Percentiles rank a stretch among this genome's conserved stretches.
phyloP scores from a whole-genome alignment of 2,329 filamentous ascomycete genomes.

The Botrytis squamosa region DNA sequence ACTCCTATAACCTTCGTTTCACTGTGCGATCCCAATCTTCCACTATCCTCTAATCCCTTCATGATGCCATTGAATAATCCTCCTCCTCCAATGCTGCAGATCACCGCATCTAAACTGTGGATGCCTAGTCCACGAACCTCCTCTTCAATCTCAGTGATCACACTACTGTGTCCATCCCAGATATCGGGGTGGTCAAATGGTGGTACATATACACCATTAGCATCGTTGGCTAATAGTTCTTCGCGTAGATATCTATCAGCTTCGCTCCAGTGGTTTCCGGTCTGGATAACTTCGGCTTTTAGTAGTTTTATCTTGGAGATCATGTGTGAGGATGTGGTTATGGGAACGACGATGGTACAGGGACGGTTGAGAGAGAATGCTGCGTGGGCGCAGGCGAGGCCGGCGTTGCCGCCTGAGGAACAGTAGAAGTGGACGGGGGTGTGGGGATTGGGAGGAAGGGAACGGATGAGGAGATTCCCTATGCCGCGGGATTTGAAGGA shows the following conservation, averaged over 20 bases:
- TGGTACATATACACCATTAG: slow-evolving; percentile 60
- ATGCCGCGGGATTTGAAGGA: slow-evolving; percentile 83
- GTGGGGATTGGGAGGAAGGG: slow-evolving; percentile 33
- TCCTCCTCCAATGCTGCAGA: slow-evolving; percentile 79
- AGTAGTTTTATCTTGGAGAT: slow-evolving; percentile 66
- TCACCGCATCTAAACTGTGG: slow-evolving; percentile 59
- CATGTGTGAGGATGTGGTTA: slow-evolving; percentile 65
- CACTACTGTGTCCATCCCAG: slow-evolving; percentile 62
- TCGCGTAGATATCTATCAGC: slow-evolving; percentile 66
- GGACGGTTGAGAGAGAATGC: slow-evolving; percentile 62
- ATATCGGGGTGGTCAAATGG: slow-evolving; percentile 69
- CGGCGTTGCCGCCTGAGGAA: slow-evolving; percentile 80
- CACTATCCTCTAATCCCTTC: slow-evolving; percentile 49
- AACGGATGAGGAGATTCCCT: slow-evolving; percentile 64
- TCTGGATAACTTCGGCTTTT: slow-evolving; percentile 66
- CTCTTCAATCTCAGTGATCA: slow-evolving; percentile 48
- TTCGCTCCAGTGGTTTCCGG: slow-evolving; percentile 66
- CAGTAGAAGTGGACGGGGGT: slow-evolving; percentile 69
- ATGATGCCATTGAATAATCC: slow-evolving; percentile 76
- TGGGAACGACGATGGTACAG: slow-evolving; percentile 39
- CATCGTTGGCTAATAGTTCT: slow-evolving; percentile 51
- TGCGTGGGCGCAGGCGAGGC: slow-evolving; percentile 75
- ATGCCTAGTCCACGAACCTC: slow-evolving; percentile 37
- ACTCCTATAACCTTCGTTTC: not conserved
- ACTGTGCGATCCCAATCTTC: slow-evolving; percentile 13